phyloP scores from a whole-genome alignment of 805 yeast species.

The Sugiyamaella chiloensis region DNA sequence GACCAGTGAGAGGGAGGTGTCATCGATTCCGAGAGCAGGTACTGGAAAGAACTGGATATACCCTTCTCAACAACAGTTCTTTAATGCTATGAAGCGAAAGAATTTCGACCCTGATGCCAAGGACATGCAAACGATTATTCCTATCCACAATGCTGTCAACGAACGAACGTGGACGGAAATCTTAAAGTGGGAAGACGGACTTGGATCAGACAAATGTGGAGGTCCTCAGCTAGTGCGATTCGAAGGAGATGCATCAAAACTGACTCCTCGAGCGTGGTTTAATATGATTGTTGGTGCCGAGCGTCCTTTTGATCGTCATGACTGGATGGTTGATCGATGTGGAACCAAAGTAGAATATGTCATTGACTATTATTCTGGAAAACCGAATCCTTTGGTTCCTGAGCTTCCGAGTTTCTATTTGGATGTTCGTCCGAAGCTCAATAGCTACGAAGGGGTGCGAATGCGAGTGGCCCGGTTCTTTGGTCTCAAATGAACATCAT shows the following conservation, averaged over 20 bases:
- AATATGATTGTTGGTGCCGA: constrained; percentile 54
- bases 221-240: constrained; percentile 82
- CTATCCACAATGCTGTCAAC: constrained; percentile 90
- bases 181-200: constrained; percentile 65
- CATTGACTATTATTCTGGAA: constrained; percentile 80
- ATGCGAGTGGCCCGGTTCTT: constrained; percentile 64
- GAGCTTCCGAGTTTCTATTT: constrained; percentile 62
- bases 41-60: constrained; percentile 77
- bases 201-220: constrained; percentile 52
- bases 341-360: constrained; percentile 84
- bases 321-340: constrained; percentile 85
- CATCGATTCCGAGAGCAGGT: constrained; percentile 81
- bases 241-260: constrained; percentile 79
- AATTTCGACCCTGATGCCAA: constrained; percentile 76
- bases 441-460: constrained; percentile 74
- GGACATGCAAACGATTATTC: constrained; percentile 89
- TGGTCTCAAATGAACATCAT: constrained; percentile 21
- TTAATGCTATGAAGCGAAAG: constrained; percentile 88
- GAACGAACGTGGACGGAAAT: constrained; percentile 91
- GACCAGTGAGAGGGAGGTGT: constrained; percentile 71
- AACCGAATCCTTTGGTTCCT: constrained; percentile 44
- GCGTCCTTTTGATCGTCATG: constrained; percentile 93
- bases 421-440: constrained; percentile 91
- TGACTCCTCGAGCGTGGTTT: constrained; percentile 85
- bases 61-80: constrained; percentile 94